Evolutionary conservation across 1,284 basidiomycete genomes (phyloP).

Genomic region (Pseudozyma pruni): DNA sequence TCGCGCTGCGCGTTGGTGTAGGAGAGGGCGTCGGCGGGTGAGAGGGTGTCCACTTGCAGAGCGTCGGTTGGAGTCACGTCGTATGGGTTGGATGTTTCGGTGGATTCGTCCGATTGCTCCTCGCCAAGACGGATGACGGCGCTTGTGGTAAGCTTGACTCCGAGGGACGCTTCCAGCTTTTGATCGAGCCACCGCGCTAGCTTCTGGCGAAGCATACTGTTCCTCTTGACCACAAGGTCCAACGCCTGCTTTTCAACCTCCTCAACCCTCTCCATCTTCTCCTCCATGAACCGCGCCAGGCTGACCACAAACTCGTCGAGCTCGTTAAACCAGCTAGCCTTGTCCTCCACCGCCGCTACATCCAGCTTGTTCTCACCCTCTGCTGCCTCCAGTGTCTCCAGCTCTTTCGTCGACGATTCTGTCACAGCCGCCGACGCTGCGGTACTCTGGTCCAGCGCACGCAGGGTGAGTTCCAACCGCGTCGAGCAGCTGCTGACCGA

Average conservation of each 20-base stretch:
- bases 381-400: slow-evolving; percentile 43
- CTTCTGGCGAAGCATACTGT: slow-evolving; percentile 22
- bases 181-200: slow-evolving; percentile 44
- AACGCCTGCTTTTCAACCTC: slow-evolving; percentile 50
- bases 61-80: neutral
- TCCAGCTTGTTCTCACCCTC: slow-evolving; percentile 50
- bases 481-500: slow-evolving; percentile 48
- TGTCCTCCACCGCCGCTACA: slow-evolving; percentile 47
- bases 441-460: slow-evolving; percentile 35
- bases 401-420: slow-evolving; percentile 18
- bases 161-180: slow-evolving; percentile 33
- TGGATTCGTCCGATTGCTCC: slow-evolving; percentile 1
- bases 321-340: slow-evolving; percentile 61
- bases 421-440: slow-evolving; percentile 30
- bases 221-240: slow-evolving; percentile 32
- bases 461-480: slow-evolving; percentile 39
- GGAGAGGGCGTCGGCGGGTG: slow-evolving; percentile 30
- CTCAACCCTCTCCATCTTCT: slow-evolving; percentile 51
- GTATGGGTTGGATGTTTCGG: too few relatives aligned
- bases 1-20: slow-evolving; percentile 30
- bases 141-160: slow-evolving; percentile 11
- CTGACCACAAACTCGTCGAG: slow-evolving; percentile 54
- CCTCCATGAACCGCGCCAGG: slow-evolving; percentile 58
- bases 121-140: slow-evolving; percentile 27
- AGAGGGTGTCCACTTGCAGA: slow-evolving; percentile 7